Percentiles rank a stretch among this genome's conserved stretches.
These are phyloP conservation scores for Venturia carpophila DNA, from an alignment of 2,329 filamentous ascomycete genomes.

Conservation along the genomic window DNA sequence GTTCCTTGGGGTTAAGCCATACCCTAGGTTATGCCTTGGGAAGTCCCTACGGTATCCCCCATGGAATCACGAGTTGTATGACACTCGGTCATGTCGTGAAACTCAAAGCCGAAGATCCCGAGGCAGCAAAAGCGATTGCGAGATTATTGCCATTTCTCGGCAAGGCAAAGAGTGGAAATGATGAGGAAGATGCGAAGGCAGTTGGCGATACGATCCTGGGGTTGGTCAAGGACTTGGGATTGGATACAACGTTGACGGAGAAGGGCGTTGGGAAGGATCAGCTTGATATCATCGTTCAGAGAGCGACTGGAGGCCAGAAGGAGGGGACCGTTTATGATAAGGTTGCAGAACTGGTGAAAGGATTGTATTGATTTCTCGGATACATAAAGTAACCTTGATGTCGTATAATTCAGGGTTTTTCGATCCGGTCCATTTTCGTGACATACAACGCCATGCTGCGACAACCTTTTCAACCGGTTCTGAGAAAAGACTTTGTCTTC, in stretches of 20 bases:
- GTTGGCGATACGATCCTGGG: constrained; percentile 39
- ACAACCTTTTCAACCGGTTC: neutral
- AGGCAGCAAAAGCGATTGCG: constrained; percentile 40
- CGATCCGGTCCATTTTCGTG: neutral
- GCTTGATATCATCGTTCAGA: constrained; percentile 36
- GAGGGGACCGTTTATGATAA: constrained; percentile 35
- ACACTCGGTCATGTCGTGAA: constrained; percentile 48
- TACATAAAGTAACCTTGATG: neutral
- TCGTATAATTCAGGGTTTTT: neutral
- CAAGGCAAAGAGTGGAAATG: constrained; percentile 31
- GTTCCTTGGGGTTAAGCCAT: constrained; percentile 43
- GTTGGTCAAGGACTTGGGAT: constrained; percentile 37
- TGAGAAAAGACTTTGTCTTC: too few relatives aligned
- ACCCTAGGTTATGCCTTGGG: constrained; percentile 45
- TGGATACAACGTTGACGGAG: constrained; percentile 40
- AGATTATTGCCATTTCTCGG: constrained; percentile 40
- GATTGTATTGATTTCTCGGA: constrained; percentile 30
- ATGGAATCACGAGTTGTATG: constrained; percentile 49
- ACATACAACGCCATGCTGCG: neutral
- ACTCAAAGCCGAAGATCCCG: constrained; percentile 41
- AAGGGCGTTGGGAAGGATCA: constrained; percentile 38
- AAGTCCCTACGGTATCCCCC: constrained; percentile 48
- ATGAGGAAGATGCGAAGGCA: constrained; percentile 36
- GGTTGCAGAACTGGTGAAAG: constrained; percentile 38
- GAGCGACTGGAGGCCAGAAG: constrained; percentile 37